phyloP scores from a whole-genome alignment of 2,329 filamentous ascomycete species.

The Xylaria sp. region DNA sequence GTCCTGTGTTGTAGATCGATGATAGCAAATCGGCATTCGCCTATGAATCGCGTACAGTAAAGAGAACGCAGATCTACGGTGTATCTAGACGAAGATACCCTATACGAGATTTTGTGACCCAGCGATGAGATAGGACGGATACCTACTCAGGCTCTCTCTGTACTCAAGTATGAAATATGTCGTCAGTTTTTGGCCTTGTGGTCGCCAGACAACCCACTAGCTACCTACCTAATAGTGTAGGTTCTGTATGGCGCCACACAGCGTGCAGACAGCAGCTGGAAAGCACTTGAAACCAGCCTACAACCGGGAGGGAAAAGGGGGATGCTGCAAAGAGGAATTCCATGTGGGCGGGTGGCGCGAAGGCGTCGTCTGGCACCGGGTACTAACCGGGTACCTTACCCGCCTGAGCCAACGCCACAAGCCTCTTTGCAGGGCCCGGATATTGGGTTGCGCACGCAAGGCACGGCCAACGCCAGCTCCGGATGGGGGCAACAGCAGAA shows the following conservation, averaged over 20 bases:
- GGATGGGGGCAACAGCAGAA: not conserved
- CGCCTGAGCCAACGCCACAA: not conserved
- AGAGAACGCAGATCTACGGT: slow-evolving; percentile 9
- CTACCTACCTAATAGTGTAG: no score
- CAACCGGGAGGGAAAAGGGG: slow-evolving; percentile 9
- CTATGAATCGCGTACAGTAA: slow-evolving; percentile 13
- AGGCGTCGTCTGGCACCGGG: not conserved
- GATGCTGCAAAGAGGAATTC: not conserved
- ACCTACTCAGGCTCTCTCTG: not conserved
- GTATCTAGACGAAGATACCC: not conserved
- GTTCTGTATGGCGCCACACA: not conserved
- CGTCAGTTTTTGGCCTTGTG: not conserved
- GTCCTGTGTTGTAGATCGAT: slow-evolving; percentile 8
- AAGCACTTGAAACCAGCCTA: slow-evolving; percentile 1
- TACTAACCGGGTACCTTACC: not conserved
- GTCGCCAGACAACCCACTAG: not conserved
- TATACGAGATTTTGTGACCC: not conserved
- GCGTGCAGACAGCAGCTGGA: not conserved
- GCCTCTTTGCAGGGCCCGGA: not conserved
- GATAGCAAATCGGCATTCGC: not conserved
- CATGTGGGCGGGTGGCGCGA: not conserved
- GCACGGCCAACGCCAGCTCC: not conserved
- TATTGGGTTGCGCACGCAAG: not conserved
- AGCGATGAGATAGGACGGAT: not conserved
- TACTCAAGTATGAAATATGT: no score